Conservation (phyloP, 1,284 basidiomycete species). For the Cystobasidiaceae sp. region DNA sequence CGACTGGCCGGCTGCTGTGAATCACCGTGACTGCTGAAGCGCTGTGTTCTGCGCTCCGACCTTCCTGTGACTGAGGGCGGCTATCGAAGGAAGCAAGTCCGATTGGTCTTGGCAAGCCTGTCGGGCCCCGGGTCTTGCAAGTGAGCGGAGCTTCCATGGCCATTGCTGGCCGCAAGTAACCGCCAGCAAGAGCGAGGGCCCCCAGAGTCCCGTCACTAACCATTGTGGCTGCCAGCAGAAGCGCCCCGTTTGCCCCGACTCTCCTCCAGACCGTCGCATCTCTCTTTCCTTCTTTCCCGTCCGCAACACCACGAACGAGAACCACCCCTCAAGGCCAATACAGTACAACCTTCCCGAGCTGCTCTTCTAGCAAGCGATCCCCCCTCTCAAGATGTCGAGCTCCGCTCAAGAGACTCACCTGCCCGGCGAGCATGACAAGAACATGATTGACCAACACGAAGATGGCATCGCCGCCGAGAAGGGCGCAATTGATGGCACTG, state of each 20-base stretch:
- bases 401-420: too few species aligned
- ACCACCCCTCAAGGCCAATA: neutral
- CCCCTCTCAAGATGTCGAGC: neutral
- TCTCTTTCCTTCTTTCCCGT: neutral
- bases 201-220: conserved; percentile 6
- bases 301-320: neutral
- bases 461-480: conserved; percentile 3
- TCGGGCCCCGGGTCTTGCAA: too few species aligned
- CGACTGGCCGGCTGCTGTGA: too few species aligned
- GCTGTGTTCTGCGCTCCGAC: too few species aligned
- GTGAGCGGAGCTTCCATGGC: too few species aligned
- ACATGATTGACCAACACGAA: neutral
- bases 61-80: too few species aligned
- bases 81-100: too few species aligned
- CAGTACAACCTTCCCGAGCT: neutral
- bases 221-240: neutral
- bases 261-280: neutral
- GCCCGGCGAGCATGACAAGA: conserved; percentile 2
- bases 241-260: neutral
- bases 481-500: neutral
- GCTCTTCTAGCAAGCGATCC: neutral
- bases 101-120: too few species aligned
- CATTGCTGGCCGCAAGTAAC: too few species aligned
- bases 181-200: too few species aligned
- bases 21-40: too few species aligned